A percentile compares a stretch with the other conserved stretches of the same genome.
Evolutionary conservation across 2,329 filamentous ascomycete genomes (phyloP).

Genomic region (Aspergillus japonicus): DNA sequence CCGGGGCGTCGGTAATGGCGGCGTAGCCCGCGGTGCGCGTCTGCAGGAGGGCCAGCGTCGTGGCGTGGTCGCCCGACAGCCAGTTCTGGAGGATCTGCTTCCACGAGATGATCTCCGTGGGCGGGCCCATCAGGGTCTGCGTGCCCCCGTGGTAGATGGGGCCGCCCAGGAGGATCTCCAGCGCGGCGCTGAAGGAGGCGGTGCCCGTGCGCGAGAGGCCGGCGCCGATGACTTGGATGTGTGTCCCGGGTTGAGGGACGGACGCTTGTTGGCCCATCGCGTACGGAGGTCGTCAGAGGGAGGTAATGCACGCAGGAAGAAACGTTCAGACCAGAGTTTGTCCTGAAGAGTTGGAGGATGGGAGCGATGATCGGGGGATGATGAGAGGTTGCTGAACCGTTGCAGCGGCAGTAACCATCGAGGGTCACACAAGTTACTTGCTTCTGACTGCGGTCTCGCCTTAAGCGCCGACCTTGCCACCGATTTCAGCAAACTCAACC

Average conservation of each 20-base stretch:
- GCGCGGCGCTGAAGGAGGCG: constrained; percentile 50
- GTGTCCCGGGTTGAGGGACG: constrained; percentile 3
- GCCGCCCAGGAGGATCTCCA: constrained; percentile 49
- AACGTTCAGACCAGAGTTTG: too few species aligned
- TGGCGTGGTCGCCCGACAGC: background rate
- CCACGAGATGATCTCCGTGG: constrained; percentile 25
- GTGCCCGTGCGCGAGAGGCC: constrained; percentile 50
- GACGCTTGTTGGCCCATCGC: constrained; percentile 8
- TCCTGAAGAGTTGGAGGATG: too few species aligned
- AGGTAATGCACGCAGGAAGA: background rate
- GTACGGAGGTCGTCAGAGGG: background rate
- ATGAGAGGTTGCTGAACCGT: too few species aligned
- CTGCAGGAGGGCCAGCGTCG: background rate
- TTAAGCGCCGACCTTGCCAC: too few species aligned
- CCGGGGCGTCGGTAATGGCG: constrained; percentile 49
- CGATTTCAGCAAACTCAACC: too few species aligned
- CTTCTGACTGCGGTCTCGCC: too few species aligned
- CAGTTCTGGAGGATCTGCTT: constrained; percentile 13
- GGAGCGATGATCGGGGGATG: too few species aligned
- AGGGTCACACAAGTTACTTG: too few species aligned
- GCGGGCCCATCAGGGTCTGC: constrained; percentile 27
- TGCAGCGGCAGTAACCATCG: too few species aligned
- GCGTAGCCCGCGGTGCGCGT: constrained; percentile 42
- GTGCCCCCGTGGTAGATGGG: constrained; percentile 54
- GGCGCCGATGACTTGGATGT: constrained; percentile 29